A percentile compares a stretch with the other conserved stretches of the same genome.
Conservation (phyloP, 2,329 filamentous ascomycete genomes). For the Fusarium azukiicola region DNA sequence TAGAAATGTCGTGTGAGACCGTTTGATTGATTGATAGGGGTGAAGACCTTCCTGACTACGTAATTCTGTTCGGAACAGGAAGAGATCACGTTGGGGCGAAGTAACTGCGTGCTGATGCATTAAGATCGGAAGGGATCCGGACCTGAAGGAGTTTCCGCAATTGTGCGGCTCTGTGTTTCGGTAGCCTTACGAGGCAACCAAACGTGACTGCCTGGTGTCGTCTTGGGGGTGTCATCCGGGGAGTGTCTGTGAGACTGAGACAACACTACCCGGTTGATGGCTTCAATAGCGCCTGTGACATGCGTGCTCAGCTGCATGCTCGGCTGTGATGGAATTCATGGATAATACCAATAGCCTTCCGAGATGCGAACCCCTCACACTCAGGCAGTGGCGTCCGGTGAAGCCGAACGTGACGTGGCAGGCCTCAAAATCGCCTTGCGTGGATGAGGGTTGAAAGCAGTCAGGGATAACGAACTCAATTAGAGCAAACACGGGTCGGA, state of each 20-base stretch:
- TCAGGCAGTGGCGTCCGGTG: background rate
- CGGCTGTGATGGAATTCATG: background rate
- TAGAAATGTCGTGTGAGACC: background rate
- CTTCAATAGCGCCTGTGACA: background rate
- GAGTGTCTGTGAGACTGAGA: background rate
- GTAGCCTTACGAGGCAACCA: conserved; percentile 18
- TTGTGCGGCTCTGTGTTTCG: conserved; percentile 1
- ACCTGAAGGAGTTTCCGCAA: background rate
- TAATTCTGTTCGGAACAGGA: background rate
- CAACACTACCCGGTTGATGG: background rate
- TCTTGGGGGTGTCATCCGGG: conserved; percentile 1
- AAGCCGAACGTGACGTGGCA: background rate
- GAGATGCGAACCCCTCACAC: background rate
- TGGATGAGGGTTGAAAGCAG: background rate
- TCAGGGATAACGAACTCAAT: background rate
- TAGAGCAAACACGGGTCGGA: background rate
- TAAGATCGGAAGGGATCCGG: background rate
- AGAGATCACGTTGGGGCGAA: background rate
- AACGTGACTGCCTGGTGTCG: background rate
- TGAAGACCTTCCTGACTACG: background rate
- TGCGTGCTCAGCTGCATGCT: conserved; percentile 2
- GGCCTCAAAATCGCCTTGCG: conserved; percentile 17
- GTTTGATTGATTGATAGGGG: background rate
- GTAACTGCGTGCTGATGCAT: background rate
- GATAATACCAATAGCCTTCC: background rate